Evolutionary conservation across 202 grass and related monocot species (phyloP), one percentile per base, ranked within the genome.

Genomic region (Hordeum pubiflorum): DNA sequence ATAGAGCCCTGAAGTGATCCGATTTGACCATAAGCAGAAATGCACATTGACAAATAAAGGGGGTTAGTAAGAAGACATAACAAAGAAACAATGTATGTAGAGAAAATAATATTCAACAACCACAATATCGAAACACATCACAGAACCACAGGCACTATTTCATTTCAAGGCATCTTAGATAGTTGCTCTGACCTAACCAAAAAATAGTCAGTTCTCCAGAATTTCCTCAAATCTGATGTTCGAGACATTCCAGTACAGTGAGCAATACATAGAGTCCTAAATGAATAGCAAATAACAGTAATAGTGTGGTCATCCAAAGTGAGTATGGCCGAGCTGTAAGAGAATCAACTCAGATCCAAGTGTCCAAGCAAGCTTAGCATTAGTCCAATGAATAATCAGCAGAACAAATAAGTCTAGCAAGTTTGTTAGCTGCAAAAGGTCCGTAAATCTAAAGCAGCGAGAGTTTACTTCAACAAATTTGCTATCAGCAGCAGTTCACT

Each of bases 1-100:
- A 86, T 61, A 67, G 76, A 78, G 79, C 52, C 86, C 89, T 97
- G 86, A 83, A 84, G 44, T 32, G 78, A 89, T 67, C 77, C 24
- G 67, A 55, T 80, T 74, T 6, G 52, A 61, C 32, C 29, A 68
- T 74, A 83, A 75, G 23, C 23, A 83, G 18, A 74, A 69, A 39
- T 40, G 32, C 38, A 36, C 7, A 55, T 34, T 68, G 78, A 33
- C 21, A 34, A 14, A 39, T 20, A 63, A 55, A 60, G 58, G 14
- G 39, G 62, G 44, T 38, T 73, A 55, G 36, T 32, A 76, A 65
- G 43, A 55, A 48, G 9, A 66, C 24, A 75, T 52, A n/a, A 71
- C 22, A 81, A 73, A 50, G 29, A 85, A 72, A 13, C 82, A 81
- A 60, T 14, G 44, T 79, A 37, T 36, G 68, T 37, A 62, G n/a